These are phyloP conservation scores for Hansenula lynferdii DNA, from an alignment of 1,139 yeast genomes.

Conservation along the genomic window DNA sequence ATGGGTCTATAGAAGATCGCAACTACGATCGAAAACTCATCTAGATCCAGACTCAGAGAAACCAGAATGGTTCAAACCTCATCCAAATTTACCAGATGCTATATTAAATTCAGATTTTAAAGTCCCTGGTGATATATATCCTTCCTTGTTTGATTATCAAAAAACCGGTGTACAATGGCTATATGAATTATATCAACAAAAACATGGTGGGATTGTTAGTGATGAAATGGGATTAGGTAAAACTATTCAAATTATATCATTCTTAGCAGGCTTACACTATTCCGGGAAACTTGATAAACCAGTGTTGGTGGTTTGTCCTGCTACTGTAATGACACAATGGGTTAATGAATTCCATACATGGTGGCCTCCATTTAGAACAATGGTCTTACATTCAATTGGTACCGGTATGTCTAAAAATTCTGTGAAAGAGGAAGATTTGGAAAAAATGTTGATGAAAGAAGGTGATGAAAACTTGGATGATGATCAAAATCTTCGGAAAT, in stretches of 20 bases:
- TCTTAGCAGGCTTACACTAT: slow-evolving; percentile 85
- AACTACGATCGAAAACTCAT: slow-evolving; percentile 21
- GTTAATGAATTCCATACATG: slow-evolving; percentile 91
- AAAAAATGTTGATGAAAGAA: slow-evolving; percentile 41
- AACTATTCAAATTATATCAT: slow-evolving; percentile 87
- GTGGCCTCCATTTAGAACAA: slow-evolving; percentile 96
- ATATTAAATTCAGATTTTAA: slow-evolving; percentile 60
- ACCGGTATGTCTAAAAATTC: slow-evolving; percentile 62
- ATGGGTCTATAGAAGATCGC: slow-evolving; percentile 54
- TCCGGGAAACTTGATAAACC: slow-evolving; percentile 75
- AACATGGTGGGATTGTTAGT: slow-evolving; percentile 91
- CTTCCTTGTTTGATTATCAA: slow-evolving; percentile 86
- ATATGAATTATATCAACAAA: slow-evolving; percentile 77
- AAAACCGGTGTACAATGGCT: slow-evolving; percentile 86
- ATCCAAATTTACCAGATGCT: slow-evolving; percentile 76
- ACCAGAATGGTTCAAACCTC: slow-evolving; percentile 61
- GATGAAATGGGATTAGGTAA: slow-evolving; percentile 99
- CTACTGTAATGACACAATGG: slow-evolving; percentile 96
- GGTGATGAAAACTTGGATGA: slow-evolving; percentile 38
- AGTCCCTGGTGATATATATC: slow-evolving; percentile 88
- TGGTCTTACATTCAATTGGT: slow-evolving; percentile 89
- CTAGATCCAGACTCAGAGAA: slow-evolving; percentile 23
- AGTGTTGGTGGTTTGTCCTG: slow-evolving; percentile 86
- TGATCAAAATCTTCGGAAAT: slow-evolving; percentile 20
- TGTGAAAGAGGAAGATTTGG: slow-evolving; percentile 42